A percentile compares a stretch with the other conserved stretches of the same genome.
phyloP scores from a whole-genome alignment of 2,329 filamentous ascomycete species.

The Botryotinia convoluta region DNA sequence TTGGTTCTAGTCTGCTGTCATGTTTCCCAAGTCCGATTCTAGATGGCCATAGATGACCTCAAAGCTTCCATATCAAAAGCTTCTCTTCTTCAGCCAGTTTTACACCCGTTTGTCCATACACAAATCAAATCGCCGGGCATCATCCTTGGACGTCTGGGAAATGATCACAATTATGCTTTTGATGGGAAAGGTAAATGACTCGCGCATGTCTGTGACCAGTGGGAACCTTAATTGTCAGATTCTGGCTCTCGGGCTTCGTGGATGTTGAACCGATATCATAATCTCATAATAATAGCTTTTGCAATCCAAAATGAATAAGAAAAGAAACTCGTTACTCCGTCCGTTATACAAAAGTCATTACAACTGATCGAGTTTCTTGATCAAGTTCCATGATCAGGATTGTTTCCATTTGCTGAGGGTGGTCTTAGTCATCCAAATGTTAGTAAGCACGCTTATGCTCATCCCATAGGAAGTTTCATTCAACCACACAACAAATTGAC shows the following conservation, averaged over 20 bases:
- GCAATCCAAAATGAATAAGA: conserved; percentile 22
- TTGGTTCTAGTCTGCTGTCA: neutral
- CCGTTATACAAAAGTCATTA: neutral
- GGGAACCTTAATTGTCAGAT: neutral
- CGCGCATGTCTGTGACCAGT: neutral
- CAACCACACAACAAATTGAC: neutral
- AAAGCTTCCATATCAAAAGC: neutral
- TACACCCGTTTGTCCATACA: neutral
- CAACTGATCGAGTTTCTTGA: neutral
- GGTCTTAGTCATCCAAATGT: neutral
- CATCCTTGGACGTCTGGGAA: neutral
- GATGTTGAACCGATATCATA: conserved; percentile 23
- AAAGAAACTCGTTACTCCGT: neutral
- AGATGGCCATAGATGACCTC: neutral
- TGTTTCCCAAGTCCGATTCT: neutral
- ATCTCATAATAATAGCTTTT: conserved; percentile 22
- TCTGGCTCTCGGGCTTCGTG: conserved; percentile 19
- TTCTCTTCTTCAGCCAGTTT: neutral
- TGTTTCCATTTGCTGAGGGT: neutral
- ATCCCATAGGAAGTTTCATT: neutral
- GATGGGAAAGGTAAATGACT: neutral
- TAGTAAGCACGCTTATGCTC: neutral
- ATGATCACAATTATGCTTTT: neutral
- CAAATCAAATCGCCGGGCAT: neutral
- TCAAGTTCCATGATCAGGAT: neutral